Percentiles rank a stretch among this genome's conserved stretches.
Evolutionary conservation across 192 early-diverging fungal species (phyloP).

Genomic region (Thoreauomyces humboldtii): DNA sequence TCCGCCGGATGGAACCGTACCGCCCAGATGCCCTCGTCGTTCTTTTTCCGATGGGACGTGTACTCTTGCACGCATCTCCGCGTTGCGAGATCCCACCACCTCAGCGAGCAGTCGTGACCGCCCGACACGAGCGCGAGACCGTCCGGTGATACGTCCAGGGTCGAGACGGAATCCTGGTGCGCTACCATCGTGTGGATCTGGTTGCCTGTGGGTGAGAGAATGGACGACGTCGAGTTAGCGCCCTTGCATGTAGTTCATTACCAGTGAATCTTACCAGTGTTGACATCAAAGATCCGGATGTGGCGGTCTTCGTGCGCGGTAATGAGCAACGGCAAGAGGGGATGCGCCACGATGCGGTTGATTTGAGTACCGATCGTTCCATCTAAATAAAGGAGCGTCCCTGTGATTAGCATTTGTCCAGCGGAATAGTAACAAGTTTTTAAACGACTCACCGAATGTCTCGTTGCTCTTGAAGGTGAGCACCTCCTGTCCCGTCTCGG

Average conservation of each 20-base stretch:
- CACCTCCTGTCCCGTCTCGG: conserved; percentile 66
- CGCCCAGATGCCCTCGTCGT: conserved; percentile 71
- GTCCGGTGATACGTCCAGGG: conserved; percentile 62
- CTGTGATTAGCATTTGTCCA: no score
- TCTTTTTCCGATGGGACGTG: conserved; percentile 63
- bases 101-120: conserved; percentile 76
- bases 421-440: no score
- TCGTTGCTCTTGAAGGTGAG: conserved; percentile 54
- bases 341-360: conserved; percentile 71
- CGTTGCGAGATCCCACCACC: conserved; percentile 72
- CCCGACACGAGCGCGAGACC: conserved; percentile 64
- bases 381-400: conserved; percentile 42
- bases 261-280: conserved; percentile 71
- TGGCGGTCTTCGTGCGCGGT: conserved; percentile 74
- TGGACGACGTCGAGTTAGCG: no score
- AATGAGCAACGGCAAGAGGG: conserved; percentile 68
- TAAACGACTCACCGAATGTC: conserved; percentile 63
- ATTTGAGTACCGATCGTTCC: conserved; percentile 67
- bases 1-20: conserved; percentile 22
- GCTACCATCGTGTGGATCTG: conserved; percentile 63
- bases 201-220: conserved; percentile 50
- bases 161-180: conserved; percentile 65
- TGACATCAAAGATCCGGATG: conserved; percentile 73
- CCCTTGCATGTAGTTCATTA: no score
- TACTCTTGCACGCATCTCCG: conserved; percentile 70